phyloP scores from a whole-genome alignment of 495 filamentous ascomycete genomes.

The Penicillium alfredii region DNA sequence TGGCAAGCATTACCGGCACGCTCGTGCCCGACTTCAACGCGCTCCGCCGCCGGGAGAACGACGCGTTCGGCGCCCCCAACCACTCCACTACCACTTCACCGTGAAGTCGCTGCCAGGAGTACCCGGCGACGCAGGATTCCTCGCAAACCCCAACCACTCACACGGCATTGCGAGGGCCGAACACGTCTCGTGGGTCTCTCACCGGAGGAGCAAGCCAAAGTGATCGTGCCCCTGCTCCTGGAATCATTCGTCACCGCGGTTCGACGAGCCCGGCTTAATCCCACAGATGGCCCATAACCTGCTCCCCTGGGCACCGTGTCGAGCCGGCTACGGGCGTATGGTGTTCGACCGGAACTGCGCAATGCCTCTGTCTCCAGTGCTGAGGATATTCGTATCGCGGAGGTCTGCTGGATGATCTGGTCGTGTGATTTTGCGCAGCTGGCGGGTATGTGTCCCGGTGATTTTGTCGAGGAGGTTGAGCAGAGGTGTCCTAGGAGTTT shows the following conservation, averaged over 20 bases:
- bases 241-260: conserved; percentile 6
- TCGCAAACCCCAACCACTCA: conserved; percentile 3
- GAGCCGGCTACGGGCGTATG: neutral
- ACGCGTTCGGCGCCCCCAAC: neutral
- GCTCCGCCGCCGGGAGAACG: neutral
- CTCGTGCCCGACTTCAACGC: no score
- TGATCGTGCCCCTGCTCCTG: conserved; percentile 6
- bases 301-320: conserved; percentile 5
- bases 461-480: conserved; percentile 2
- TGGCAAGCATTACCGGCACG: no score
- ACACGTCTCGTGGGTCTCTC: neutral
- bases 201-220: neutral
- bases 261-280: neutral
- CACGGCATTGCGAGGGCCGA: conserved; percentile 4
- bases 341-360: conserved; percentile 3
- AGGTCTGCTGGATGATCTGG: neutral
- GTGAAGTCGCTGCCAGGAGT: neutral
- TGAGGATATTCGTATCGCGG: neutral
- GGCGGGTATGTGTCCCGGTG: conserved; percentile 1
- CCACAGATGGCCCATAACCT: neutral
- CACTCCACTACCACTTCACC: conserved; percentile 6
- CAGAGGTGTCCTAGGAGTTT: conserved; percentile 2
- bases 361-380: neutral
- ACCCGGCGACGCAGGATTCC: conserved; percentile 1
- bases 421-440: neutral